Conservation (phyloP, 306 rosid species). For the Rosa chinensis region DNA sequence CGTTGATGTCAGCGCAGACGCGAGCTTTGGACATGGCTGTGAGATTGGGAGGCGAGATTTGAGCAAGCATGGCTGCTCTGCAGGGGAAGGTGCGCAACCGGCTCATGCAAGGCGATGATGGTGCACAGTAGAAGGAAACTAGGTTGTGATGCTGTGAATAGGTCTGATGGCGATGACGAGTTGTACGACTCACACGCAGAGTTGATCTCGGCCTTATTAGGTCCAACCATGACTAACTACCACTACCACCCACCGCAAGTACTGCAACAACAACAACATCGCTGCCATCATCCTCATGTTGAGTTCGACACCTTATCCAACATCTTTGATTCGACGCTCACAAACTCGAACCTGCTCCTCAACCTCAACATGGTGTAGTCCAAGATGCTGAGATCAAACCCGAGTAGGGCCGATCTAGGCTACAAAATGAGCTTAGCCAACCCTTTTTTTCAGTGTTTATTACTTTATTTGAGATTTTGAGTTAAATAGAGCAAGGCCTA, state of each 20-base stretch:
- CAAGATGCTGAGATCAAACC: slow-evolving; percentile 54
- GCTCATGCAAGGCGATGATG: too few relatives aligned
- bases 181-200: slow-evolving; percentile 72
- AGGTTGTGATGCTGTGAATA: too few relatives aligned
- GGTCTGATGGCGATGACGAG: slow-evolving; percentile 58
- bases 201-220: slow-evolving; percentile 53
- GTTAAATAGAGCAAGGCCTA: too few relatives aligned
- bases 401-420: slow-evolving; percentile 40
- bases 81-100: too few relatives aligned
- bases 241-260: slow-evolving; percentile 3
- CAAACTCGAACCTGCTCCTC: slow-evolving; percentile 37
- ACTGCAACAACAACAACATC: slow-evolving; percentile 1
- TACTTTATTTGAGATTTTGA: too few relatives aligned
- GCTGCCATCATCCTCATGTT: slow-evolving; percentile 25
- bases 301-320: slow-evolving; percentile 51
- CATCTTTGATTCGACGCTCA: slow-evolving; percentile 45
- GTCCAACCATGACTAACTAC: slow-evolving; percentile 29
- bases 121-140: too few relatives aligned
- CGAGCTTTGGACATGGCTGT: too few relatives aligned
- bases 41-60: too few relatives aligned
- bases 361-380: slow-evolving; percentile 59
- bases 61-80: too few relatives aligned
- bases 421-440: slow-evolving; percentile 29
- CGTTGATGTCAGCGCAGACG: too few relatives aligned
- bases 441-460: not conserved